These are phyloP conservation scores for Gryganskiella cystojenkinii DNA, from an alignment of 192 early-diverging fungal species.

Conservation along the genomic window DNA sequence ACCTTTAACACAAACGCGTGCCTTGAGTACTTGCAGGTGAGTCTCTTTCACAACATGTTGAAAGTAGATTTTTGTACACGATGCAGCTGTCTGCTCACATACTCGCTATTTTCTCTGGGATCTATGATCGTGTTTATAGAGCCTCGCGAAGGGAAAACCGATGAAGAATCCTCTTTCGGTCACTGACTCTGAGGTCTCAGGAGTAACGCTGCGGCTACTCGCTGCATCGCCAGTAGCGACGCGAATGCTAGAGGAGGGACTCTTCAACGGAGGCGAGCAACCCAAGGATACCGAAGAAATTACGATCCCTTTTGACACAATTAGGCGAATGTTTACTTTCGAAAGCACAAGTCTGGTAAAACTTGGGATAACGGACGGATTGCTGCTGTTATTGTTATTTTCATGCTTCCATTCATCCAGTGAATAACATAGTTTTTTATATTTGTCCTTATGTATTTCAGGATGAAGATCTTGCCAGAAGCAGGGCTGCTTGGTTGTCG, in stretches of 20 bases:
- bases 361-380: slow-evolving; percentile 1
- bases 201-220: slow-evolving; percentile 21
- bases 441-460: slow-evolving; percentile 13
- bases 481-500: slow-evolving; percentile 38
- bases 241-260: slow-evolving; percentile 20
- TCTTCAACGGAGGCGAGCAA: slow-evolving; percentile 23
- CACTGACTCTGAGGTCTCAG: slow-evolving; percentile 33
- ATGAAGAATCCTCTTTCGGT: slow-evolving; percentile 35
- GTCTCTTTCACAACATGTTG: slow-evolving; percentile 12
- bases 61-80: background rate
- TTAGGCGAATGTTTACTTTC: slow-evolving; percentile 20
- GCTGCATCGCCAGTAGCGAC: slow-evolving; percentile 37
- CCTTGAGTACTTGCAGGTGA: slow-evolving; percentile 49
- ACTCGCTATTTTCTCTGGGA: slow-evolving; percentile 6
- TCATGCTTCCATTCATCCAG: slow-evolving; percentile 13
- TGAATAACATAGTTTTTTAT: slow-evolving; percentile 7
- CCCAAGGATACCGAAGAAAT: slow-evolving; percentile 20
- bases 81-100: slow-evolving; percentile 8
- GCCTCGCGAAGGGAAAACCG: slow-evolving; percentile 5
- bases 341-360: slow-evolving; percentile 33
- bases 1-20: slow-evolving; percentile 45
- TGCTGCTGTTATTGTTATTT: slow-evolving; percentile 18
- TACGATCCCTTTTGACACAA: slow-evolving; percentile 21
- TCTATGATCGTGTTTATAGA: slow-evolving; percentile 24
- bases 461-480: slow-evolving; percentile 15